phyloP scores from a whole-genome alignment of 164 flowering plant species.

The Vitis labrusca region DNA sequence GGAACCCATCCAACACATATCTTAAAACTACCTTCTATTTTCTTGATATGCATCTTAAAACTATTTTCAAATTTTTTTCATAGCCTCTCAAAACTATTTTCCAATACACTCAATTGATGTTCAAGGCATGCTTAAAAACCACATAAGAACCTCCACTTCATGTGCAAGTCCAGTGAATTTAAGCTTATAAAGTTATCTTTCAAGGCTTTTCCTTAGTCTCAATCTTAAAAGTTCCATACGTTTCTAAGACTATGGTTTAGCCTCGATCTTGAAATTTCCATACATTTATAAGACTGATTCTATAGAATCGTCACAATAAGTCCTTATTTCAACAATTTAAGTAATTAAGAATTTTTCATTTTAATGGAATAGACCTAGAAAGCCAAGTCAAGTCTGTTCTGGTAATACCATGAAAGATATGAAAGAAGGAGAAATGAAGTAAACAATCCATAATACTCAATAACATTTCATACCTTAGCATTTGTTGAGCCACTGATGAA shows the following conservation, averaged over 20 bases:
- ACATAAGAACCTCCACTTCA: background rate
- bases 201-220: background rate
- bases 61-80: too few species aligned
- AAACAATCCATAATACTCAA: background rate
- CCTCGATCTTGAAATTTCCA: too few species aligned
- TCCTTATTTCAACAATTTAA: background rate
- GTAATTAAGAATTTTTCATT: too few species aligned
- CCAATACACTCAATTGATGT: background rate
- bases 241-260: background rate
- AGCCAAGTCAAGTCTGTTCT: too few species aligned
- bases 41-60: too few species aligned
- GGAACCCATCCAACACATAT: background rate
- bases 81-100: too few species aligned
- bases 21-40: background rate
- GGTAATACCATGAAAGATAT: background rate
- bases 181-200: too few species aligned
- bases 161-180: too few species aligned
- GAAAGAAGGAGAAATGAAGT: background rate
- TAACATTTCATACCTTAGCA: slow-evolving; percentile 60
- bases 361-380: too few species aligned
- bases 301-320: background rate
- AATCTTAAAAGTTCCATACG: background rate
- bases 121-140: background rate
- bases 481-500: slow-evolving; percentile 95
- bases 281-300: too few species aligned